These are phyloP conservation scores for Guadua angustifolia DNA, from an alignment of 176 grass and related monocot species.

Conservation along the genomic window DNA sequence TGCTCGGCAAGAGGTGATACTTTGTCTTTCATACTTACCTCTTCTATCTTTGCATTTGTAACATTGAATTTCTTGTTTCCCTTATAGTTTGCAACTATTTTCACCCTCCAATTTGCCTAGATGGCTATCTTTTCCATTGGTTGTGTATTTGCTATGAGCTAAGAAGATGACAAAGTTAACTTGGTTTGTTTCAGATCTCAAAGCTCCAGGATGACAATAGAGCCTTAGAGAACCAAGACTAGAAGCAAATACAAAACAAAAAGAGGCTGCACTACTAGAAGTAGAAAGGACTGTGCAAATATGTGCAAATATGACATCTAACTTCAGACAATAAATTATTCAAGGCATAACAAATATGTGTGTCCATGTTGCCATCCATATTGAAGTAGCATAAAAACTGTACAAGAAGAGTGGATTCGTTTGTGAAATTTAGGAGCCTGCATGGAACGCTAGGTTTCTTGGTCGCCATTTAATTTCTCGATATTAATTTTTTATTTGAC, in stretches of 20 bases:
- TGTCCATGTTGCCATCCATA: too few species aligned
- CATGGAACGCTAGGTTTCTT: too few species aligned
- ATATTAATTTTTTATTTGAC: too few species aligned
- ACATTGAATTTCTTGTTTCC: neutral
- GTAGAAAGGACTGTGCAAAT: constrained; percentile 91
- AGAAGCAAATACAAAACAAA: constrained; percentile 98
- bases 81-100: neutral
- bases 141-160: constrained; percentile 22
- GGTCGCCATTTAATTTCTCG: too few species aligned
- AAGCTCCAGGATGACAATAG: constrained; percentile 96
- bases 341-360: too few species aligned
- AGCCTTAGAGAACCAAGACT: too few species aligned
- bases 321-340: too few species aligned
- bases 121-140: neutral
- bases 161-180: constrained; percentile 37
- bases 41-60: neutral
- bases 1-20: constrained; percentile 83
- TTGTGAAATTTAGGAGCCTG: too few species aligned
- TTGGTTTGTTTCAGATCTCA: constrained; percentile 64
- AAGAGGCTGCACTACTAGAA: constrained; percentile 89
- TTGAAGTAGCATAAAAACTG: too few species aligned
- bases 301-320: too few species aligned
- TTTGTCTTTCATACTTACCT: neutral
- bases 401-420: too few species aligned
- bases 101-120: neutral